Percentiles rank a stretch among this genome's conserved stretches.
phyloP scores from a whole-genome alignment of 1,284 basidiomycete species.

The Puccinia polysora region DNA sequence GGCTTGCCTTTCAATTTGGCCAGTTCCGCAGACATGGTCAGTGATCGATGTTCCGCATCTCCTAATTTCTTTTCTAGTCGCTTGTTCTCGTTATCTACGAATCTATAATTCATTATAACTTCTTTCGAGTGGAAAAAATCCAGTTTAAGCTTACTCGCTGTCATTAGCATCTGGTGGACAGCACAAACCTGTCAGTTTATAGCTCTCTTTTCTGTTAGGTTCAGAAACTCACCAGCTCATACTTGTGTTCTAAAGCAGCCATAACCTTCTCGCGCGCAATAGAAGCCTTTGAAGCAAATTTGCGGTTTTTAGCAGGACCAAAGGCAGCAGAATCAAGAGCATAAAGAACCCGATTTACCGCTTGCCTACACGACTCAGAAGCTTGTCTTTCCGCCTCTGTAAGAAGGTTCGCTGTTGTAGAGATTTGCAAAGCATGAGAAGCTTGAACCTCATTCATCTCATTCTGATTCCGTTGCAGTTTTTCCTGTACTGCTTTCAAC shows the following conservation, averaged over 20 bases:
- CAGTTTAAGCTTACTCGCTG: constrained; percentile 18
- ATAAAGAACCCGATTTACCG: neutral
- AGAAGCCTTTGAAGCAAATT: constrained; percentile 14
- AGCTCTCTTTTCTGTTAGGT: neutral
- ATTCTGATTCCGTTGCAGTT: constrained; percentile 6
- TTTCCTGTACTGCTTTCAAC: neutral
- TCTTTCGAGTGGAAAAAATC: neutral
- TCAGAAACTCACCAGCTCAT: constrained; percentile 14
- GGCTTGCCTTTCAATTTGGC: constrained; percentile 32
- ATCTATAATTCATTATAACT: constrained; percentile 1
- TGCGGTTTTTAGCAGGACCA: constrained; percentile 1
- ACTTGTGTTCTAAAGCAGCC: constrained; percentile 27
- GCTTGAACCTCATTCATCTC: constrained; percentile 1
- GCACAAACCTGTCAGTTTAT: neutral
- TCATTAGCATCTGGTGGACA: constrained; percentile 27
- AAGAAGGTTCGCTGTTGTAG: constrained; percentile 1
- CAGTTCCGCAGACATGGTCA: constrained; percentile 38
- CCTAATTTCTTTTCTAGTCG: constrained; percentile 12
- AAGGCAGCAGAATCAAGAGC: neutral
- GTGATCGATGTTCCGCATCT: constrained; percentile 30
- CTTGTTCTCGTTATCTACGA: constrained; percentile 33
- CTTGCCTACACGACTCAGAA: neutral
- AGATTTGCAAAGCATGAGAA: constrained; percentile 13
- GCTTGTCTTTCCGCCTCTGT: constrained; percentile 17
- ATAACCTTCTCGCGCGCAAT: constrained; percentile 17